A percentile compares a stretch with the other conserved stretches of the same genome.
phyloP scores from a whole-genome alignment of 805 yeast species.

The Yarrowia porcina region DNA sequence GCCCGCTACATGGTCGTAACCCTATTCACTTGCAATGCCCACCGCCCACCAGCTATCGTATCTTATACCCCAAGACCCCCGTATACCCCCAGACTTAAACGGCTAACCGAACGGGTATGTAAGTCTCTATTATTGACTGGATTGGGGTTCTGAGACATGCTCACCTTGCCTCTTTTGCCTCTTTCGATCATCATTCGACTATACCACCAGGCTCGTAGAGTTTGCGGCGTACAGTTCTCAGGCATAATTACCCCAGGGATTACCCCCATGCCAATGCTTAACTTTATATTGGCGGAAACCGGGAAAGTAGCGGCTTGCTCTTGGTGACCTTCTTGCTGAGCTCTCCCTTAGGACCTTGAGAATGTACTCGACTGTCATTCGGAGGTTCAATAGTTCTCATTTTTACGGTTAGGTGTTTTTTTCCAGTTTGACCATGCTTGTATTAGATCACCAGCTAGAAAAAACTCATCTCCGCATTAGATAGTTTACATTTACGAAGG shows the following conservation, averaged over 20 bases:
- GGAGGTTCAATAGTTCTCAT: too few species aligned
- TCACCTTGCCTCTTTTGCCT: neutral
- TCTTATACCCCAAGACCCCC: neutral
- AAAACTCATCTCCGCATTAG: too few species aligned
- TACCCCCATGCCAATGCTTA: neutral
- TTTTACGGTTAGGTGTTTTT: too few species aligned
- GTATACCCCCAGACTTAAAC: neutral
- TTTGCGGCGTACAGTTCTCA: neutral
- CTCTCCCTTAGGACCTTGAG: too few species aligned
- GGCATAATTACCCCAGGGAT: slow-evolving; percentile 1
- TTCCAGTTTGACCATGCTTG: too few species aligned
- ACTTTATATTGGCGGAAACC: neutral
- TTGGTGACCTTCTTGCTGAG: too few species aligned
- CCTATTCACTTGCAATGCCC: neutral
- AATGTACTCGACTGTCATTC: too few species aligned
- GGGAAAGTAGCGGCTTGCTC: neutral
- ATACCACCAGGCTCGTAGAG: neutral
- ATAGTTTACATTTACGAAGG: too few species aligned
- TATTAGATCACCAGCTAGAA: too few species aligned
- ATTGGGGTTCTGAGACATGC: neutral
- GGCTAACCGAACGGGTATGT: neutral
- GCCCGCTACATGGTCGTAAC: too few species aligned
- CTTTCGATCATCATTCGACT: neutral
- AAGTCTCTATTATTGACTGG: neutral
- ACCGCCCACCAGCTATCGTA: neutral